Base-by-base conservation (phyloP, 495 filamentous ascomycete genomes). In the Penicillium angulare region DNA sequence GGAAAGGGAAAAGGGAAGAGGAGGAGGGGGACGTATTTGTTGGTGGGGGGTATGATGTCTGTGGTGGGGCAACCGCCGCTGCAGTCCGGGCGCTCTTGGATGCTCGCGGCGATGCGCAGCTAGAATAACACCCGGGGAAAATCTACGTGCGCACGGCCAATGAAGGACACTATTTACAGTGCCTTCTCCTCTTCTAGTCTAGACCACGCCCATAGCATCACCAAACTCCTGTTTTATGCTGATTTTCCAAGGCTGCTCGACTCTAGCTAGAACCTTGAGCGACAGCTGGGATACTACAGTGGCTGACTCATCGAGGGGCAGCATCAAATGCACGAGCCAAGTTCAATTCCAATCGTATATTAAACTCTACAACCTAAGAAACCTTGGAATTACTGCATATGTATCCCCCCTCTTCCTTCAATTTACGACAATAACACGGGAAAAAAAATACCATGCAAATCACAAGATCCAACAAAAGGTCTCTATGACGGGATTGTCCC, bases 41-140 rank as follows among this genome's bases (percentile, higher is more conserved):
- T 66, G 67, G 68, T 66, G 61, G 55, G n/a, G n/a, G 59, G 54
- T 50, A 70, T 70, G 65, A 68, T 68, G 65, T 64, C 62, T 52
- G 49, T 55, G 54, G 63, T 64, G 63, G 63, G 63, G 57, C 56
- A 43, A 40, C 16, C 47, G 38, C 33, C 26, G 41, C 45, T 27
- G 42, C 39, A 32, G 46, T 20, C 33, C 51, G 36, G 40, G 32
- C 34, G 3, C 23, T 40, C 21, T 32, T 46, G 31, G 43, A 22
- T 22, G 3, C 42, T 20, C 27, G n/a, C 42, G 27, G 43, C 43
- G 17, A 31, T 20, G 29, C 10, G 16, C 26, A 21, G 17, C 29
- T 49, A 45, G 20, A 43, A 42, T 39, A 52, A 33, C 43, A 17
- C 3, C 43, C 29, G 31, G 24, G 16, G 38, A 21, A 41, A 15